These are phyloP conservation scores for Silene coronaria DNA, from an alignment of 179 eudicot species.

Conservation along the genomic window DNA sequence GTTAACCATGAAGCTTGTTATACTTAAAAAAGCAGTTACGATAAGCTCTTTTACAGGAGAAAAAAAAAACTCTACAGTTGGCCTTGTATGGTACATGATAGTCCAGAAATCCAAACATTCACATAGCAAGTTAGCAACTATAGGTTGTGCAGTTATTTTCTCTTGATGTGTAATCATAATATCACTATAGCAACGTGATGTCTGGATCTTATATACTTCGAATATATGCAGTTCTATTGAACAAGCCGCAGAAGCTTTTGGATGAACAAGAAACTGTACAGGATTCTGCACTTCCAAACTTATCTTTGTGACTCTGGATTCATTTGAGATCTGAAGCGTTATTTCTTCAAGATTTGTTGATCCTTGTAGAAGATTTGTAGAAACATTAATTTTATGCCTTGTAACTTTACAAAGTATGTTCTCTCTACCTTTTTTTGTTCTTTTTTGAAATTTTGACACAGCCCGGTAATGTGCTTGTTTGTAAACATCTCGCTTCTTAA, in stretches of 20 bases:
- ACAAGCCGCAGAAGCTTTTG: not conserved
- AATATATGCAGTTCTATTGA: not conserved
- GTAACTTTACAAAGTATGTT: constrained; percentile 2
- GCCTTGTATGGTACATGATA: no score
- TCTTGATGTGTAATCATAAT: not conserved
- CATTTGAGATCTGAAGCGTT: not conserved
- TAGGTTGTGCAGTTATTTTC: no score
- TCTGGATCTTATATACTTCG: not conserved
- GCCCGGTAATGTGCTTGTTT: not conserved
- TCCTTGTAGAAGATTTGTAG: not conserved
- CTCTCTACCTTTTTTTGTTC: not conserved
- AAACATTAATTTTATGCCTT: not conserved
- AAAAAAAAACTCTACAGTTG: no score
- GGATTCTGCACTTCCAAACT: not conserved
- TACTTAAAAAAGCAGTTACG: not conserved
- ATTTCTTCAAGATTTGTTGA: constrained; percentile 6
- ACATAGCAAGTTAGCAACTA: no score
- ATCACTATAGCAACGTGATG: not conserved
- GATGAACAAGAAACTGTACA: constrained; percentile 12
- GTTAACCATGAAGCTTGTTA: not conserved
- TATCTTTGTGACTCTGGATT: not conserved
- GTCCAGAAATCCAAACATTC: no score
- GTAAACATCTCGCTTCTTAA: not conserved
- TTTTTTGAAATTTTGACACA: not conserved
- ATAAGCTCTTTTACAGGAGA: not conserved